phyloP scores from a whole-genome alignment of 768 basidiomycete genomes.

The Epithele typhae region DNA sequence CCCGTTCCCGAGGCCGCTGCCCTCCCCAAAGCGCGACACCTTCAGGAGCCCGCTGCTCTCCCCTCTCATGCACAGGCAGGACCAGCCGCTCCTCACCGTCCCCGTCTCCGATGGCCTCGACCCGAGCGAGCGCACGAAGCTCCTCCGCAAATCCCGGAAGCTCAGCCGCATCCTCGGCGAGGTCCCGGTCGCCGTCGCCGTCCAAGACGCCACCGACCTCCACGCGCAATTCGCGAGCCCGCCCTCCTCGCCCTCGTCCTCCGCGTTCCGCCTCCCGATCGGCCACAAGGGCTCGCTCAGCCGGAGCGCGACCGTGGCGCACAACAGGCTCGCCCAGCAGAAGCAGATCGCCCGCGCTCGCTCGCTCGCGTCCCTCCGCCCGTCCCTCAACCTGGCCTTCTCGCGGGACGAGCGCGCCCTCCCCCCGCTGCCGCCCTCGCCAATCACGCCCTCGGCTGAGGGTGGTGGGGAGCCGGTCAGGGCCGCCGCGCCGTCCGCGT shows the following conservation, averaged over 20 bases:
- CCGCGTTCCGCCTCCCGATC: conserved; percentile 6
- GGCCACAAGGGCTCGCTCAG: conserved; percentile 2
- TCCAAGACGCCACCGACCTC: conserved; percentile 4
- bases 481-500: no score
- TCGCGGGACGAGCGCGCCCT: background rate
- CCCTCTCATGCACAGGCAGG: conserved; percentile 20
- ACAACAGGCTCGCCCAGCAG: conserved; percentile 3
- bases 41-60: conserved; percentile 4
- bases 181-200: conserved; percentile 18
- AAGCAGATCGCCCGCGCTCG: conserved; percentile 16
- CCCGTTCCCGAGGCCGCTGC: background rate
- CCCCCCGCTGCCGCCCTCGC: conserved; percentile 8
- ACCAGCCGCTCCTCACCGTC: conserved; percentile 7
- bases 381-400: conserved; percentile 13
- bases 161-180: conserved; percentile 41
- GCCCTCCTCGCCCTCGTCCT: conserved; percentile 11
- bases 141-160: conserved; percentile 40
- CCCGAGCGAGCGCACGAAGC: conserved; percentile 32
- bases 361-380: conserved; percentile 20
- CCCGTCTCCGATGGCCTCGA: conserved; percentile 28
- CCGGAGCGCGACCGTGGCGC: conserved; percentile 19
- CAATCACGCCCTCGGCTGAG: conserved; percentile 2
- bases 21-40: conserved; percentile 6
- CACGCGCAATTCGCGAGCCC: background rate
- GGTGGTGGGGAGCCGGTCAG: background rate